Evolutionary conservation across 768 basidiomycete species (phyloP).

Genomic region (Suillus tomentosus): DNA sequence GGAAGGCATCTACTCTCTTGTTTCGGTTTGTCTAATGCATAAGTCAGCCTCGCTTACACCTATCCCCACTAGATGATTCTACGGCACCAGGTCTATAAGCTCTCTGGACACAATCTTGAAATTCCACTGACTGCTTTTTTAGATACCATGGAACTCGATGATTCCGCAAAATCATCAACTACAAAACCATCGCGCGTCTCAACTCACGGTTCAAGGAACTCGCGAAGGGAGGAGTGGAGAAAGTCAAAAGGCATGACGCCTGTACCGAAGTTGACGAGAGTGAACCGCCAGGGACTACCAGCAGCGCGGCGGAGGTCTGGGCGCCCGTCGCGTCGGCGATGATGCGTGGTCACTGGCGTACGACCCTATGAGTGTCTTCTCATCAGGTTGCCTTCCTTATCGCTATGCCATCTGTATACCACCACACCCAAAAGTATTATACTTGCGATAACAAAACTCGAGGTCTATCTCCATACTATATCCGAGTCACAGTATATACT

Average conservation of each 20-base stretch:
- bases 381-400: constrained; percentile 1
- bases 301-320: constrained; percentile 69
- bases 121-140: constrained; percentile 1
- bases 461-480: background rate
- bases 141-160: constrained; percentile 62
- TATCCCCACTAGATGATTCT: constrained; percentile 20
- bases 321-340: constrained; percentile 70
- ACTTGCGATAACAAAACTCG: background rate
- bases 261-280: constrained; percentile 49
- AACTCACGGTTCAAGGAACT: constrained; percentile 79
- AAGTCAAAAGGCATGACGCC: constrained; percentile 71
- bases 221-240: constrained; percentile 82
- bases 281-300: constrained; percentile 68
- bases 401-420: constrained; percentile 3
- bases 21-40: background rate
- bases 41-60: background rate
- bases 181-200: constrained; percentile 51
- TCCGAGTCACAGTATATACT: background rate
- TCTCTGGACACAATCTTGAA: constrained; percentile 11
- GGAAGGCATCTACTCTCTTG: background rate
- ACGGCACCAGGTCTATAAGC: constrained; percentile 22
- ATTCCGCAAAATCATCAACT: constrained; percentile 27
- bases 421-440: background rate
- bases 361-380: background rate
- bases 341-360: constrained; percentile 22